These are phyloP conservation scores for Penicillium sp. DNA, from an alignment of 2,329 filamentous ascomycete genomes.

Conservation along the genomic window DNA sequence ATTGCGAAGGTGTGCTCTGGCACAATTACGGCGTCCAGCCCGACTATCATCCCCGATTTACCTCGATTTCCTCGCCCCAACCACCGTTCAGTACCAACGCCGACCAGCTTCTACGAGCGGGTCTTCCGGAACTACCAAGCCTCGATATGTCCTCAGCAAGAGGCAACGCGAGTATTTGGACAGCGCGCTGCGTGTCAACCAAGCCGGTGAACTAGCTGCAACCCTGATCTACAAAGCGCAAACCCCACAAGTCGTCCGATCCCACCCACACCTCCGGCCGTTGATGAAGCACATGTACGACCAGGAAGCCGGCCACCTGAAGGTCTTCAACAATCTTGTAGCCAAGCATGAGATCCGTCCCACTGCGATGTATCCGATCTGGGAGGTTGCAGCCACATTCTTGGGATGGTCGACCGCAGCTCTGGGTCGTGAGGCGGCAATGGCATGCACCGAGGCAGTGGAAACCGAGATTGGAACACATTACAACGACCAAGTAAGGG, in stretches of 20 bases:
- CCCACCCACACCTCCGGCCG: conserved; percentile 83
- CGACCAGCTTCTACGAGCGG: conserved; percentile 33
- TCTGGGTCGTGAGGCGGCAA: conserved; percentile 89
- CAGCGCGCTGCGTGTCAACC: conserved; percentile 88
- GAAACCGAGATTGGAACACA: conserved; percentile 97
- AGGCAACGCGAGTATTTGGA: conserved; percentile 76
- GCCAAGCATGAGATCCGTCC: conserved; percentile 87
- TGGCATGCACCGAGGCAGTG: conserved; percentile 98
- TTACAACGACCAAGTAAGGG: conserved; percentile 89
- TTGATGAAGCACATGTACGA: conserved; percentile 98
- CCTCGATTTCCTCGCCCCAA: conserved; percentile 45
- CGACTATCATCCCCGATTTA: conserved; percentile 30
- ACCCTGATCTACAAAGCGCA: conserved; percentile 92
- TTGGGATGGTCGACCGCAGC: conserved; percentile 88
- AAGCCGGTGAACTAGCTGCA: conserved; percentile 95
- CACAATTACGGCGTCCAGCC: conserved; percentile 16
- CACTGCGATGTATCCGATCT: conserved; percentile 88
- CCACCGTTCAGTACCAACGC: conserved; percentile 31
- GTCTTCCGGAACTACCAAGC: conserved; percentile 34
- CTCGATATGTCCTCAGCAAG: conserved; percentile 63
- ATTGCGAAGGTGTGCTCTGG: conserved; percentile 28
- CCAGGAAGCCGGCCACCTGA: conserved; percentile 86
- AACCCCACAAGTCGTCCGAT: conserved; percentile 75
- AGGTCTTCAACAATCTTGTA: conserved; percentile 81
- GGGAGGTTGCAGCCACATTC: conserved; percentile 77